Evolutionary conservation across 352 stramenopile species (phyloP).

Genomic region (Halophytophthora batemanensis): DNA sequence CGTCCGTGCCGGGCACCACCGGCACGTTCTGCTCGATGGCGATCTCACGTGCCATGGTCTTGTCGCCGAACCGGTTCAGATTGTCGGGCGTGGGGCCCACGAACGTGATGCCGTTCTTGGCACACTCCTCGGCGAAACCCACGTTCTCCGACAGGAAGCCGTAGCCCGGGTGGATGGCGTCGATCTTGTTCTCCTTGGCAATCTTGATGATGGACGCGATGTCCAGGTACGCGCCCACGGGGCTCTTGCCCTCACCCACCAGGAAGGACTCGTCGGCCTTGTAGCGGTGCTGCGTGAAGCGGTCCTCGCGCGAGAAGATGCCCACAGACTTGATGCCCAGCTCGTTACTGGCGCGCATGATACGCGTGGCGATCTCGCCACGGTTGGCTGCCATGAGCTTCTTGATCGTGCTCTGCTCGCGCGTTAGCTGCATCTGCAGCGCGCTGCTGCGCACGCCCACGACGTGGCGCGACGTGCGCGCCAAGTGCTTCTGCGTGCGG

Average conservation of each 20-base stretch:
- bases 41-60: conserved; percentile 86
- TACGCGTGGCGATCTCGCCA: conserved; percentile 97
- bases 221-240: conserved; percentile 95
- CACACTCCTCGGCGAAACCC: conserved; percentile 91
- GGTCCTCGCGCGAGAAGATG: conserved; percentile 92
- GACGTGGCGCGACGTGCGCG: too few species aligned
- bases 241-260: conserved; percentile 86
- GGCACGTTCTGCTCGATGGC: conserved; percentile 88
- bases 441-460: conserved; percentile 12
- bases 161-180: conserved; percentile 97
- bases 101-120: conserved; percentile 92
- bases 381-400: conserved; percentile 98
- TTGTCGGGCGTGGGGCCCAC: conserved; percentile 94
- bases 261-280: conserved; percentile 97
- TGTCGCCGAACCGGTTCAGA: conserved; percentile 87
- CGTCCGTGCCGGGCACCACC: conserved; percentile 88
- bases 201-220: conserved; percentile 93
- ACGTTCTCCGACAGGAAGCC: conserved; percentile 97
- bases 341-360: conserved; percentile 94
- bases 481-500: conserved; percentile 31
- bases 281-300: conserved; percentile 95
- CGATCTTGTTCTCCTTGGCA: conserved; percentile 88
- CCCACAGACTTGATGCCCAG: conserved; percentile 90
- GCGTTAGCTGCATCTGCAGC: conserved; percentile 24
- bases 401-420: conserved; percentile 83